A percentile compares a stretch with the other conserved stretches of the same genome.
These are phyloP conservation scores for Saccharomycopsis sp. DNA, from an alignment of 805 yeast species.

Conservation along the genomic window DNA sequence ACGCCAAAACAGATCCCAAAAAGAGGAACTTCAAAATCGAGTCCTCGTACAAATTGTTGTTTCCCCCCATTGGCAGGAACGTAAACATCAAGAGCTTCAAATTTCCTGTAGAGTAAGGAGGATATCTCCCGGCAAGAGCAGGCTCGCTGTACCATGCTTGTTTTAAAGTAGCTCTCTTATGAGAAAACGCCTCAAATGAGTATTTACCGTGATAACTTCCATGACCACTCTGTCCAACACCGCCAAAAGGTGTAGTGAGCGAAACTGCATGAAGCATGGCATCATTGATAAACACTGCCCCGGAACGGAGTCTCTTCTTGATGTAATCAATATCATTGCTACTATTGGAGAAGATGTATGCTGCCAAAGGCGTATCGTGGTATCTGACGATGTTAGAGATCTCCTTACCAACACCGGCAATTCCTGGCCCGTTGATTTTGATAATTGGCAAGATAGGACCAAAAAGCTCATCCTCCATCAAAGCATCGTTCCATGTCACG, in stretches of 20 bases:
- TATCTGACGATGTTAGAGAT: constrained; percentile 36
- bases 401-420: constrained; percentile 34
- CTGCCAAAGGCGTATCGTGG: constrained; percentile 77
- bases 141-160: constrained; percentile 63
- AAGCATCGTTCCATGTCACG: constrained; percentile 57
- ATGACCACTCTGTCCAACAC: constrained; percentile 76
- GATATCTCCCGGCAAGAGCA: constrained; percentile 53
- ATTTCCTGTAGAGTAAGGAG: constrained; percentile 45
- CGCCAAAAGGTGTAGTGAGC: constrained; percentile 78
- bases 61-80: constrained; percentile 16
- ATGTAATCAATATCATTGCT: constrained; percentile 44
- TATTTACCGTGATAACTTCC: constrained; percentile 77
- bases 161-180: constrained; percentile 58
- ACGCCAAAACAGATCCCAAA: not conserved
- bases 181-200: constrained; percentile 62
- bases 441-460: constrained; percentile 82
- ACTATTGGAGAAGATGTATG: constrained; percentile 56
- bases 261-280: constrained; percentile 64
- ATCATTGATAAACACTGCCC: constrained; percentile 67
- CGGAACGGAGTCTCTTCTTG: constrained; percentile 55
- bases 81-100: constrained; percentile 16
- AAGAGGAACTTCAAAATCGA: not conserved
- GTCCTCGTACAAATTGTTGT: not conserved
- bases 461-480: constrained; percentile 74
- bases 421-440: constrained; percentile 26